Percentiles rank a stretch among this genome's conserved stretches.
Conservation (phyloP, 495 filamentous ascomycete genomes). For the Monascus purpureus region DNA sequence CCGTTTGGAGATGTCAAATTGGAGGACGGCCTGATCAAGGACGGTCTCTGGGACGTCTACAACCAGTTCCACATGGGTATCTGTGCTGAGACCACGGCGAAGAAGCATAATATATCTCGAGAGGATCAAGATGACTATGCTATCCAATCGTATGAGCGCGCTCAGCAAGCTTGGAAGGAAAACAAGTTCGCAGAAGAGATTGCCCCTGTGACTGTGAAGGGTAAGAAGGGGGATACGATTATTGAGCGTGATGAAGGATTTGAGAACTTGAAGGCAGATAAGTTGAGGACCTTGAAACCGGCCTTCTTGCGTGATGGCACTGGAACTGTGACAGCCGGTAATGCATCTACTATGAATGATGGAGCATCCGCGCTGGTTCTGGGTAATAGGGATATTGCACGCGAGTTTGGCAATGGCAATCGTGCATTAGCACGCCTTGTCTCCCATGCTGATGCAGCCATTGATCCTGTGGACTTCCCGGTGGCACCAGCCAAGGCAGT, state of each 20-base stretch:
- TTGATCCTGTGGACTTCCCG: conserved; percentile 92
- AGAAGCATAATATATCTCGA: conserved; percentile 66
- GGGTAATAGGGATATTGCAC: conserved; percentile 58
- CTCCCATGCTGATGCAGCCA: conserved; percentile 75
- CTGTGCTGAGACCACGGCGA: conserved; percentile 91
- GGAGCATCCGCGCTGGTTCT: conserved; percentile 87
- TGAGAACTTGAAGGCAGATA: conserved; percentile 68
- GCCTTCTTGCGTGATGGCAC: conserved; percentile 74
- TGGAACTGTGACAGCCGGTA: conserved; percentile 89
- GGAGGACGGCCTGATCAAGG: conserved; percentile 87
- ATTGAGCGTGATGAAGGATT: conserved; percentile 79
- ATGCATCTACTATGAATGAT: conserved; percentile 85
- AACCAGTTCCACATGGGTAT: conserved; percentile 95
- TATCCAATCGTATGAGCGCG: conserved; percentile 71
- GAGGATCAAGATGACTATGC: conserved; percentile 86
- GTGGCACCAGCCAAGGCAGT: conserved; percentile 87
- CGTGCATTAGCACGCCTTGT: conserved; percentile 76
- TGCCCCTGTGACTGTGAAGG: conserved; percentile 67
- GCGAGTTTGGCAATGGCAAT: conserved; percentile 55
- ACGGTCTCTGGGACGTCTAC: conserved; percentile 94
- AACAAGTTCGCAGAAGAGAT: conserved; percentile 77
- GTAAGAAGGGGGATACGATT: conserved; percentile 68
- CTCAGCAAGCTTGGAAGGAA: conserved; percentile 77
- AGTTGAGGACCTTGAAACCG: conserved; percentile 74
- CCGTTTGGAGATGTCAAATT: conserved; percentile 74